Base-by-base conservation (phyloP, 2,329 filamentous ascomycete species). In the Zasmidium angulare region DNA sequence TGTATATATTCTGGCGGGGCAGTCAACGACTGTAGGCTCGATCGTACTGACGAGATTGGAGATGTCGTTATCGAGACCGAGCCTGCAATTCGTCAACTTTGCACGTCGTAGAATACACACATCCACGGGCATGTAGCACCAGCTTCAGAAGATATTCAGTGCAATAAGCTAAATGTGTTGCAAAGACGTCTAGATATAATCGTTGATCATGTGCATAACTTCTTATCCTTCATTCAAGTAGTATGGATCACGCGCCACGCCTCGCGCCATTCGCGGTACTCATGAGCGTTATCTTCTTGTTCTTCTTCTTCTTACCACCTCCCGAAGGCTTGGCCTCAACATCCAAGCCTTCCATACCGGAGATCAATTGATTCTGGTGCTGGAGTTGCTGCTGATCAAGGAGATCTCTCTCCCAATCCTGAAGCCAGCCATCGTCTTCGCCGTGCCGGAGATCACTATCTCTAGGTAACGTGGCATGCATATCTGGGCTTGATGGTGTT, bases 381-480 rank as follows among this genome's bases (percentile, higher is more conserved):
- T 62, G 57, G 49, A 63, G 79, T 52, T 84, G 79, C 53, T 91
- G 88, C 56, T 90, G 87, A 1, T 84, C 82, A 14, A 86, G 79
- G 17, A 96, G 72, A 58, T 96, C 85, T 58, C 89, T 87, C 69
- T 96, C 90, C 88, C 88, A 90, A 1, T 88, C 91, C 67, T 90
- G 87, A 17, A 93, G 78, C 93, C 93, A 97, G 0, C 93, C 93
- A 72, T 97, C 93, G 62, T 92, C 86, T 1, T 75, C 77, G 9
- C 67, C 63, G 60, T 72, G 72, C 6, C 75, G 69, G 56, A 67
- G 64, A 14, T 66, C 63, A n/a, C 75, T 68, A 43, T 77, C 75
- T 2, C 76, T 75, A 24, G 77, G 72, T 11, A 73, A 68, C 11
- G 75, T 62, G 2, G 81, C 72, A 24, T 75, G 75, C 24, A 86